Conservation (phyloP, 2,329 filamentous ascomycete genomes). For the Emericellopsis atlantica region DNA sequence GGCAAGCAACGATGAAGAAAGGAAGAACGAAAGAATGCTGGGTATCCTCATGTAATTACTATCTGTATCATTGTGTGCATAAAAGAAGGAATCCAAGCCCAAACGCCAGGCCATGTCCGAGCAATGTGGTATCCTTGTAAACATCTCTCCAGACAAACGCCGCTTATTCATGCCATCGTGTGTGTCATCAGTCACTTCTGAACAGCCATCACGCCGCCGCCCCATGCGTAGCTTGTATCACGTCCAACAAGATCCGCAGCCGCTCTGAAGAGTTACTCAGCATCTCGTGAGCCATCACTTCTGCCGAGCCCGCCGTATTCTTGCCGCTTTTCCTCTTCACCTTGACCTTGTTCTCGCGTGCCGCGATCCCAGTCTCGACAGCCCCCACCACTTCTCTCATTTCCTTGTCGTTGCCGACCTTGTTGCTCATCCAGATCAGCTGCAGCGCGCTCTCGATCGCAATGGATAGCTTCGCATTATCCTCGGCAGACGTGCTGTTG, state of each 20-base stretch:
- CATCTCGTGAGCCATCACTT: constrained; percentile 27
- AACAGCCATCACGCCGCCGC: constrained; percentile 4
- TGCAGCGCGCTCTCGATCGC: constrained; percentile 54
- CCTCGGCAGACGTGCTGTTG: constrained; percentile 42
- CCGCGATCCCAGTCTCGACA: constrained; percentile 31
- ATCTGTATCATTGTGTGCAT: too few species aligned
- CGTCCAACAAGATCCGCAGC: constrained; percentile 24
- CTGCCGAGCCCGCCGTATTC: constrained; percentile 10
- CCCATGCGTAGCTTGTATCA: constrained; percentile 11
- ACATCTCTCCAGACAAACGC: neutral
- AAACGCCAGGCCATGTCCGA: too few species aligned
- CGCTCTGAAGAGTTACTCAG: constrained; percentile 31
- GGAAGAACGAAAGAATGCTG: too few species aligned
- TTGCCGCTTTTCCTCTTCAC: constrained; percentile 19
- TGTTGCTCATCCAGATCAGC: constrained; percentile 27
- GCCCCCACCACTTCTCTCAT: constrained; percentile 25
- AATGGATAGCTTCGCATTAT: constrained; percentile 63
- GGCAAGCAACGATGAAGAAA: constrained; percentile 13
- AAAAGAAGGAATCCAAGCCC: neutral
- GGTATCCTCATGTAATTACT: too few species aligned
- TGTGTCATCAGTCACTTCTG: neutral
- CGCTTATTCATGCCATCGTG: too few species aligned
- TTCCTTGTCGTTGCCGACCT: constrained; percentile 18
- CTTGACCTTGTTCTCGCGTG: constrained; percentile 33
- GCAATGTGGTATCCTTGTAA: too few species aligned